A percentile compares a stretch with the other conserved stretches of the same genome.
Conservation (phyloP, 345 rosid species). For the Salix suchowensis region DNA sequence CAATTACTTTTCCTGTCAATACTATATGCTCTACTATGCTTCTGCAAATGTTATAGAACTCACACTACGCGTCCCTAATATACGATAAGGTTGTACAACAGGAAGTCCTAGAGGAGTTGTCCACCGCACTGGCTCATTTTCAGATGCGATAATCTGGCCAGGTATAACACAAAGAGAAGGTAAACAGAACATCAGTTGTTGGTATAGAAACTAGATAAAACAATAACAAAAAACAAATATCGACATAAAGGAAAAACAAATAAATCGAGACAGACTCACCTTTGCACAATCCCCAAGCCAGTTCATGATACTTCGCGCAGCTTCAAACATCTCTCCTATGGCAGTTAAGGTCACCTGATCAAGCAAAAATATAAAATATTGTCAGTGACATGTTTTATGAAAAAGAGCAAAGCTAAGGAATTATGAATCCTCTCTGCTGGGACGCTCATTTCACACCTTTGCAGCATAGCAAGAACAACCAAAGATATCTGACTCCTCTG, state of each 20-base stretch:
- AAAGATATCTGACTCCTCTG: slow-evolving; percentile 54
- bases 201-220: background rate
- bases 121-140: slow-evolving; percentile 89
- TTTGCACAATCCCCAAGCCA: slow-evolving; percentile 99
- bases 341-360: slow-evolving; percentile 80
- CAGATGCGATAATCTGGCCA: slow-evolving; percentile 77
- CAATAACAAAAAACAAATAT: background rate
- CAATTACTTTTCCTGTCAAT: background rate
- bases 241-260: background rate
- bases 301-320: slow-evolving; percentile 82
- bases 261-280: slow-evolving; percentile 36
- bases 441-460: slow-evolving; percentile 48
- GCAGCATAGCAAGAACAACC: slow-evolving; percentile 93
- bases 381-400: background rate
- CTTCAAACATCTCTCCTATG: slow-evolving; percentile 92
- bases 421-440: background rate
- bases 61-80: slow-evolving; percentile 66
- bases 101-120: slow-evolving; percentile 97
- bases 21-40: background rate
- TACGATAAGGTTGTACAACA: slow-evolving; percentile 93
- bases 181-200: background rate
- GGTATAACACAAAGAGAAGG: background rate
- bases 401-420: background rate
- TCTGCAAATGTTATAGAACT: slow-evolving; percentile 26
- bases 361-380: slow-evolving; percentile 15